phyloP scores from a whole-genome alignment of 2,329 filamentous ascomycete species.

The Trichoderma pleuroti region DNA sequence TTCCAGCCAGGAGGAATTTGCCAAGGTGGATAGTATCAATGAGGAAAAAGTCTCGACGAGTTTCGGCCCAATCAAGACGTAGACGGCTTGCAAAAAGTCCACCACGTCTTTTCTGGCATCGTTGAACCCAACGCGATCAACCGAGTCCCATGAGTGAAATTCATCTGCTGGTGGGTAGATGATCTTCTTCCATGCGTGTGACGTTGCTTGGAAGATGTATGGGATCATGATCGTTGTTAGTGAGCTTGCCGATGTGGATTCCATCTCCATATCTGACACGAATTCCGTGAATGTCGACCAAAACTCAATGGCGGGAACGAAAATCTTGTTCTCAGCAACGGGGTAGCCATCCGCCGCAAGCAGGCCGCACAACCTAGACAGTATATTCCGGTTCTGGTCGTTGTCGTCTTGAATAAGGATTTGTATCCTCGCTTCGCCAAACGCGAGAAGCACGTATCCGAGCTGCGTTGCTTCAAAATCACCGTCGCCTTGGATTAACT shows the following conservation, averaged over 20 bases:
- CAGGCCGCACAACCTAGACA: conserved; percentile 61
- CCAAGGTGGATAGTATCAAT: conserved; percentile 49
- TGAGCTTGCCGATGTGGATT: conserved; percentile 55
- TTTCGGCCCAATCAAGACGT: conserved; percentile 55
- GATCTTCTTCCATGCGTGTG: conserved; percentile 65
- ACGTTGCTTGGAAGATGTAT: conserved; percentile 61
- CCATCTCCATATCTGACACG: conserved; percentile 53
- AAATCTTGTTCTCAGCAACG: conserved; percentile 70
- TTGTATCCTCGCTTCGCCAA: conserved; percentile 62
- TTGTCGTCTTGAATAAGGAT: conserved; percentile 54
- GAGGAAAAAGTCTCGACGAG: conserved; percentile 57
- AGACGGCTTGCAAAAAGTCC: conserved; percentile 72
- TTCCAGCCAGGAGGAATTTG: conserved; percentile 51
- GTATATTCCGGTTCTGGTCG: conserved; percentile 49
- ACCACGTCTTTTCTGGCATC: conserved; percentile 75
- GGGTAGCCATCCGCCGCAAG: conserved; percentile 63
- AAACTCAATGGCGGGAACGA: conserved; percentile 72
- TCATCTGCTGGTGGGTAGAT: conserved; percentile 59
- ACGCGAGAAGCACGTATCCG: conserved; percentile 63
- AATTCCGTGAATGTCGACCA: conserved; percentile 75
- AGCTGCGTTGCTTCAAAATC: conserved; percentile 64
- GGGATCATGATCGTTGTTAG: conserved; percentile 44
- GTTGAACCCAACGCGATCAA: conserved; percentile 63
- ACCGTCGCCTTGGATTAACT: conserved; percentile 56
- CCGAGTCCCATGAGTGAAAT: conserved; percentile 65